These are phyloP conservation scores for Leccinum barrowsii DNA, from an alignment of 768 basidiomycete genomes.

Conservation along the genomic window DNA sequence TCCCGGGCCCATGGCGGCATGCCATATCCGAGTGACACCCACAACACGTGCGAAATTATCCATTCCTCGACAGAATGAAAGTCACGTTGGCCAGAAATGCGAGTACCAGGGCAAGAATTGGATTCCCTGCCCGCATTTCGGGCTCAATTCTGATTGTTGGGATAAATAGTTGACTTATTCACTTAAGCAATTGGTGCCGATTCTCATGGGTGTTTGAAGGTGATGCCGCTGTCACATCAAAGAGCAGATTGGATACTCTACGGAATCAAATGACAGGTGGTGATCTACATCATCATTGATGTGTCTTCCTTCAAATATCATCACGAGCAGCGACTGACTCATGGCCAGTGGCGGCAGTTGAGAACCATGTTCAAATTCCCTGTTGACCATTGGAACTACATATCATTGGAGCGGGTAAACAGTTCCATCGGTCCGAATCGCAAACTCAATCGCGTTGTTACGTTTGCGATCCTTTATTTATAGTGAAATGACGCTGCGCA, in stretches of 20 bases:
- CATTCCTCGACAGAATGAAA: slow-evolving; percentile 2
- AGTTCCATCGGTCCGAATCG: slow-evolving; percentile 24
- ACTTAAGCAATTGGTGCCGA: not conserved
- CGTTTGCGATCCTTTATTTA: not conserved
- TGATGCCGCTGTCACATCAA: not conserved
- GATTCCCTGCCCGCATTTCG: not conserved
- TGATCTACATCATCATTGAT: not conserved
- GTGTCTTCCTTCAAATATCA: not conserved
- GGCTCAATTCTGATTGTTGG: not conserved
- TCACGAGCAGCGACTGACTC: slow-evolving; percentile 13
- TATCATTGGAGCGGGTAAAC: slow-evolving; percentile 32
- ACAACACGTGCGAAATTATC: not conserved
- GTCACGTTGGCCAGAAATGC: not conserved
- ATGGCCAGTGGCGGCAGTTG: slow-evolving; percentile 31
- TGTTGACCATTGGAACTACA: slow-evolving; percentile 31
- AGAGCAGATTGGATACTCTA: not conserved
- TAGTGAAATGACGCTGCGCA: slow-evolving; percentile 5
- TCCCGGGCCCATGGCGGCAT: not conserved
- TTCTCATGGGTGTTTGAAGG: not conserved
- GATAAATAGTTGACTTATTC: not conserved
- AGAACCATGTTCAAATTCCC: slow-evolving; percentile 28
- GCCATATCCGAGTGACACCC: no score
- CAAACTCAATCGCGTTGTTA: slow-evolving; percentile 43
- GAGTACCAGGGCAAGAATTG: not conserved
- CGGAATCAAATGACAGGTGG: not conserved